phyloP scores from a whole-genome alignment of 768 basidiomycete species.

The Lentinula edodes region DNA sequence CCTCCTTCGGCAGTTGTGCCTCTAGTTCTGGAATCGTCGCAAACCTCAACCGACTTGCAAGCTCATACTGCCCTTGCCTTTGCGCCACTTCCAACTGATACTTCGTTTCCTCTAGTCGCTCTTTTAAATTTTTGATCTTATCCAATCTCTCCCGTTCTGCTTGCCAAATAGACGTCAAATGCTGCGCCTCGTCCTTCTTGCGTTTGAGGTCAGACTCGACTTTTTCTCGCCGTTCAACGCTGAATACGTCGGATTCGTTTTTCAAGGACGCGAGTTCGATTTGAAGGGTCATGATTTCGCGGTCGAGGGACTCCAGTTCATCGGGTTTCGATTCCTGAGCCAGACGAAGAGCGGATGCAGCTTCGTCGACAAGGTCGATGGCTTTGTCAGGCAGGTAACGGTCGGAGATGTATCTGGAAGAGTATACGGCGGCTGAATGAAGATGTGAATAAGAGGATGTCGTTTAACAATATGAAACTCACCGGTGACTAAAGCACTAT shows the following conservation, averaged over 20 bases:
- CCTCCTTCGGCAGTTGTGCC: conserved; percentile 57
- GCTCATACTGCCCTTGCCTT: conserved; percentile 81
- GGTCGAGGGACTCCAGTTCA: conserved; percentile 73
- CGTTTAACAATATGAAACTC: conserved; percentile 8
- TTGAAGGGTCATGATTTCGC: conserved; percentile 80
- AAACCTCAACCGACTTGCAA: conserved; percentile 79
- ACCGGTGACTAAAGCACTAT: conserved; percentile 84
- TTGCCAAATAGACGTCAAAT: conserved; percentile 66
- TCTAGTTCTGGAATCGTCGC: conserved; percentile 81
- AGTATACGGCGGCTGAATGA: conserved; percentile 69
- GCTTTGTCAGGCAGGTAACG: conserved; percentile 89
- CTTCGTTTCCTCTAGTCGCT: conserved; percentile 76
- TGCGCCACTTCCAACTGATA: conserved; percentile 85
- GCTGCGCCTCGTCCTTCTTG: conserved; percentile 59
- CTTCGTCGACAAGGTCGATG: conserved; percentile 91
- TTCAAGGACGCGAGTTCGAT: conserved; percentile 88
- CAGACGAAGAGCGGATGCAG: conserved; percentile 78
- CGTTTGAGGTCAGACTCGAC: conserved; percentile 58
- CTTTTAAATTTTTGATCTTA: conserved; percentile 63
- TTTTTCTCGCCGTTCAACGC: conserved; percentile 61
- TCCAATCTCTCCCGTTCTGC: conserved; percentile 72
- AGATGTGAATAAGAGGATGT: neutral
- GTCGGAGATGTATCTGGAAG: conserved; percentile 81
- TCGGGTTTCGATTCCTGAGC: conserved; percentile 89
- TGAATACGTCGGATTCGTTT: conserved; percentile 83